phyloP scores from a whole-genome alignment of 345 rosid genomes.

The Dimocarpus longan region DNA sequence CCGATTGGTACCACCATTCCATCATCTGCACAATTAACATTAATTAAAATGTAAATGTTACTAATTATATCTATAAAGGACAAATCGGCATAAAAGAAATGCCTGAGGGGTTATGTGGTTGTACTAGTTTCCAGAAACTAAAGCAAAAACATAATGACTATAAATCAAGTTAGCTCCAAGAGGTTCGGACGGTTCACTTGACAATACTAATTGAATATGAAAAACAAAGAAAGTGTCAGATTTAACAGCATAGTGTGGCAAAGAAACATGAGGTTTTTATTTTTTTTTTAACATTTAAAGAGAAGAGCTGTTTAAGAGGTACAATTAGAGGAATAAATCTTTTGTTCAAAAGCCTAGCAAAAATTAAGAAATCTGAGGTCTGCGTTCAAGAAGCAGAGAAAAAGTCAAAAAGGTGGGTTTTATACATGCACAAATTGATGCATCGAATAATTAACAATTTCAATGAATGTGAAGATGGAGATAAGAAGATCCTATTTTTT shows the following conservation, averaged over 20 bases:
- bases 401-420: background rate
- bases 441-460: background rate
- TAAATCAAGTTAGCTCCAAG: background rate
- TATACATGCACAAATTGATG: background rate
- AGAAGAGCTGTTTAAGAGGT: background rate
- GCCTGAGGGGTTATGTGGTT: background rate
- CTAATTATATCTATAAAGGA: background rate
- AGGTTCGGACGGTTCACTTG: background rate
- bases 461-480: background rate
- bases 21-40: constrained; percentile 66
- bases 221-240: background rate
- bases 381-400: background rate
- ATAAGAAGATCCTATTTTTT: background rate
- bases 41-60: background rate
- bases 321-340: background rate
- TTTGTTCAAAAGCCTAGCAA: background rate
- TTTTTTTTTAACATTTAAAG: background rate
- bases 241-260: background rate
- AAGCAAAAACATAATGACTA: background rate
- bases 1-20: constrained; percentile 99
- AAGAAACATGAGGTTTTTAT: background rate
- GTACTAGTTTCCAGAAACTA: background rate
- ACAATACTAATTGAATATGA: background rate
- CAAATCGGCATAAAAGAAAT: background rate
- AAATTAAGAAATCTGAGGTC: background rate